These are phyloP conservation scores for Cajanus cajan DNA, from an alignment of 306 rosid genomes.

Conservation along the genomic window DNA sequence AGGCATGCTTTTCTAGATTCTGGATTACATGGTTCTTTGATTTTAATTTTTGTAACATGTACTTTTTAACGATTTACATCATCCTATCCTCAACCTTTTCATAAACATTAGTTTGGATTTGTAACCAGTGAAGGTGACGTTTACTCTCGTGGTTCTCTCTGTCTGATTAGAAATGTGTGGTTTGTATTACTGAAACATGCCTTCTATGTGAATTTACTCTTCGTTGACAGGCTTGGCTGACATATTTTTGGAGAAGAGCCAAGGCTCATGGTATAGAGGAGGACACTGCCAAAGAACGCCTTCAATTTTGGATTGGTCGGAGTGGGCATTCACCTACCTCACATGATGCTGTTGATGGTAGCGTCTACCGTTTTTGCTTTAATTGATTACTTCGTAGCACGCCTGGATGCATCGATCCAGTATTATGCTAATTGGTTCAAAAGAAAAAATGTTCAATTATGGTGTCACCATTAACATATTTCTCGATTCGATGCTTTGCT, in stretches of 20 bases:
- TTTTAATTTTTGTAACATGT: not conserved
- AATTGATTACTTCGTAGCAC: conserved; percentile 3
- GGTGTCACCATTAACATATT: not conserved
- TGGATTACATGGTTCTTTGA: conserved; percentile 3
- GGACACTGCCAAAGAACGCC: conserved; percentile 79
- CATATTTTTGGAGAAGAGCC: conserved; percentile 98
- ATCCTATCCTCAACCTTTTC: conserved; percentile 6
- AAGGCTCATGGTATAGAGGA: conserved; percentile 81
- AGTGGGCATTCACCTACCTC: conserved; percentile 84
- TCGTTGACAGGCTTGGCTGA: conserved; percentile 86
- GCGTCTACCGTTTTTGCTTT: conserved; percentile 2
- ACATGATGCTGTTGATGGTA: conserved; percentile 94
- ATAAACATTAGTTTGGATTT: conserved; percentile 11
- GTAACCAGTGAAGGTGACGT: conserved; percentile 15
- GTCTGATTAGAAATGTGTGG: conserved; percentile 4
- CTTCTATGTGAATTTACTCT: conserved; percentile 21
- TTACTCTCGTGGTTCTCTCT: not conserved
- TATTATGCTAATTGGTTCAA: not conserved
- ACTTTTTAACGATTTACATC: conserved; percentile 10
- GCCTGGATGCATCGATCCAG: not conserved
- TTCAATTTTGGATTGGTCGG: conserved; percentile 89
- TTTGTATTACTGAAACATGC: conserved; percentile 28
- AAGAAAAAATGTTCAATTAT: not conserved
- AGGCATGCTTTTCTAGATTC: conserved; percentile 19
- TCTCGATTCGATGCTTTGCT: not conserved